Conservation (phyloP, 108 stramenopile genomes). For the Pseudonitzschia pungens region DNA sequence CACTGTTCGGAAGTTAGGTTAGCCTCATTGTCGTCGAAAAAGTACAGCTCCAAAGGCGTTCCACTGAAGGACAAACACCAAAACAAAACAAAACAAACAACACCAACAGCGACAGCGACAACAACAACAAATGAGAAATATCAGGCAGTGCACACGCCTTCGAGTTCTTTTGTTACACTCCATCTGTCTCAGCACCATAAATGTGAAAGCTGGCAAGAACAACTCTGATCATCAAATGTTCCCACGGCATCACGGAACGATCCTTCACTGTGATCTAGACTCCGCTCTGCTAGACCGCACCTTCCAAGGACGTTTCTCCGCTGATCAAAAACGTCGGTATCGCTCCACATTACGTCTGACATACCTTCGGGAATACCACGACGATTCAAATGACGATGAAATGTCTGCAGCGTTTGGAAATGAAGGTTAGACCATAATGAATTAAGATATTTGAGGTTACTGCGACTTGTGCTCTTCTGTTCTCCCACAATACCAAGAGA, state of each 20-base stretch:
- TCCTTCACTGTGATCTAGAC: too few relatives aligned
- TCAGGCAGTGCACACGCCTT: too few relatives aligned
- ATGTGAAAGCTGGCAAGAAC: too few relatives aligned
- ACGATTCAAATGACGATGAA: not conserved
- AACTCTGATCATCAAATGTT: too few relatives aligned
- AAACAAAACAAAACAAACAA: not conserved
- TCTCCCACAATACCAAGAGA: not conserved
- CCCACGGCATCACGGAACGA: too few relatives aligned
- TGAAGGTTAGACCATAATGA: not conserved
- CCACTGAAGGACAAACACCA: not conserved
- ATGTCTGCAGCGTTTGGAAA: not conserved
- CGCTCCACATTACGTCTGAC: not conserved
- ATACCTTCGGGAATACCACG: not conserved
- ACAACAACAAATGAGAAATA: too few relatives aligned
- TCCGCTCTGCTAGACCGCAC: too few relatives aligned
- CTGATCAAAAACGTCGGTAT: too few relatives aligned
- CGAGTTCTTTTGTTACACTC: too few relatives aligned
- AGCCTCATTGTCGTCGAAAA: constrained; percentile 4
- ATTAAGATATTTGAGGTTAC: not conserved
- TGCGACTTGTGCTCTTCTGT: not conserved
- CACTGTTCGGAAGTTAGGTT: not conserved
- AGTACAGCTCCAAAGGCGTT: constrained; percentile 1
- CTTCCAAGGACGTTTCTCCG: too few relatives aligned
- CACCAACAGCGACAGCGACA: too few relatives aligned
- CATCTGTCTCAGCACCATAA: too few relatives aligned